A percentile compares a stretch with the other conserved stretches of the same genome.
Conservation (phyloP, 305 asterid species). For the Rubia peregrina region DNA sequence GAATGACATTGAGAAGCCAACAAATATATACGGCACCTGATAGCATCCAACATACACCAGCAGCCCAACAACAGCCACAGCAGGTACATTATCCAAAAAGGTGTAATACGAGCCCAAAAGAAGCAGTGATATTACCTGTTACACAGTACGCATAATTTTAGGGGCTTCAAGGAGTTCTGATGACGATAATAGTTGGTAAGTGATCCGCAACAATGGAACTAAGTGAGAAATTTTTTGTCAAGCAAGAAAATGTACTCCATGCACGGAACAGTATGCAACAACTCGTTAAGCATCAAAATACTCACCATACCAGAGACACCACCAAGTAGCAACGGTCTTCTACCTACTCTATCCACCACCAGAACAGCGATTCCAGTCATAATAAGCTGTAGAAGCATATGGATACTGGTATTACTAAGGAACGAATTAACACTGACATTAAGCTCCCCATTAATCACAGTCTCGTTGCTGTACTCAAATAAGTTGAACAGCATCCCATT, state of each 20-base stretch:
- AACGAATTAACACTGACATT: neutral
- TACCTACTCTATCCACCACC: conserved; percentile 74
- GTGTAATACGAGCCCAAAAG: conserved; percentile 90
- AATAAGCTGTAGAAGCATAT: conserved; percentile 43
- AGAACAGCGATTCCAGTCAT: conserved; percentile 84
- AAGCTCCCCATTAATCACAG: conserved; percentile 2
- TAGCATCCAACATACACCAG: conserved; percentile 89
- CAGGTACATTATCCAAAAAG: conserved; percentile 51
- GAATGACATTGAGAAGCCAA: conserved; percentile 5
- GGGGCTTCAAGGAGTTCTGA: conserved; percentile 9
- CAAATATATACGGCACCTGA: conserved; percentile 45
- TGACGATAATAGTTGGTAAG: neutral
- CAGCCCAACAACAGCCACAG: conserved; percentile 75
- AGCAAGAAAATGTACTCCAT: neutral
- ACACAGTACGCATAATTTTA: conserved; percentile 16
- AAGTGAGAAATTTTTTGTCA: neutral
- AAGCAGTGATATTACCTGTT: conserved; percentile 76
- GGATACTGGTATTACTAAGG: conserved; percentile 13
- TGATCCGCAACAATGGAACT: neutral
- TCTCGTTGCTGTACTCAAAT: neutral
- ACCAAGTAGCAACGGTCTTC: conserved; percentile 91
- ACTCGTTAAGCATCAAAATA: conserved; percentile 20
- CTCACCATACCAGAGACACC: conserved; percentile 96
- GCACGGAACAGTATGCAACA: neutral
- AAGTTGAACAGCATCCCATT: neutral